Base-by-base conservation (phyloP, 805 yeast genomes). In the Yamadazyma philogaea region DNA sequence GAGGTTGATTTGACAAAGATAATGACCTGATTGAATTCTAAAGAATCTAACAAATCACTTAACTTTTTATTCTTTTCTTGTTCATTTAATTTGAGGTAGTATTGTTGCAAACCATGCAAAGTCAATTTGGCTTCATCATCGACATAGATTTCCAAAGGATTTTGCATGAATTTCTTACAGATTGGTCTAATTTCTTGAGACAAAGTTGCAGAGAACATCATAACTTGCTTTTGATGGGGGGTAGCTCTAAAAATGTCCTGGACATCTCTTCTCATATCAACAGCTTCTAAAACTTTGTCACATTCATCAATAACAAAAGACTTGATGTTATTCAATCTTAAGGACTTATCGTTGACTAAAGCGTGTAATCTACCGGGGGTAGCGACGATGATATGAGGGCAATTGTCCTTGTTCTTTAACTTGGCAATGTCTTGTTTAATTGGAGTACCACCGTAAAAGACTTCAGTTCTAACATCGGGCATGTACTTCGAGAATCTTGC, bases 301-400 rank as follows among this genome's bases (percentile, higher is more conserved):
- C 98, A 93, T 77, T 91, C 99, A 66, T 91, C 99, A 60, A 91
- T 81, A 50, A 93, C 96, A 59, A 91, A 93, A 51, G 89, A 84
- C 78, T 91, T 91, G 59, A 91, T 86, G 63, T 87, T 86, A 71
- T 82, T 82, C 55, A 93, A 78, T 56, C 95, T 83, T 51, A 93
- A 77, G 45, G 81, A 76, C 74, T 90, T 90, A 60, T 93, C 98
- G 64, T 93, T 83, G 19, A 91, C 95, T 44, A 93, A 77, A 44
- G 96, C 97, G 59, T 84, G 87, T 66, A 93, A 78, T 75, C 99
- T 88, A 69, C 99, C 99, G 49, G 99, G 99, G 21, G 99, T 91
- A 46, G 96, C 96, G 50, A 91, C 99, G 49, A 93, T 86, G 58
- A 91, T 87, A 68, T 93, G 97, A 46, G 99, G 99, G 59, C 93